Percentiles rank a stretch among this genome's conserved stretches.
Evolutionary conservation across 106 monocot genomes (phyloP).

Genomic region (Acorus gramineus): DNA sequence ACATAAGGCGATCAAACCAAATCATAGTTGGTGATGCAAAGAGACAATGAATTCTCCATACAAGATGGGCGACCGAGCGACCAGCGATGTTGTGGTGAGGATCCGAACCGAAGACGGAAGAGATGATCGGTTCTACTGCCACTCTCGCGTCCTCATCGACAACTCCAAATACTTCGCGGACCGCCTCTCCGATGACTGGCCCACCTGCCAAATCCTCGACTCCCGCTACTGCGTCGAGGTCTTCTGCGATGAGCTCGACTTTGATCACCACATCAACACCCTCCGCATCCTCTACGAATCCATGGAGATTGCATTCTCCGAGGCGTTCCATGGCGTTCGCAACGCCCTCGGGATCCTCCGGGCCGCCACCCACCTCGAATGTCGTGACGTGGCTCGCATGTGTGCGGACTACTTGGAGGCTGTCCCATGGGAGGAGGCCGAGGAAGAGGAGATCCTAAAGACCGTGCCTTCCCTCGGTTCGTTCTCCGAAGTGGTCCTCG

Average conservation of each 20-base stretch:
- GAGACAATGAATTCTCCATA: constrained; percentile 3
- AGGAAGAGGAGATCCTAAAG: constrained; percentile 79
- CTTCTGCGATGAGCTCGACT: constrained; percentile 53
- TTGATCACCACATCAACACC: constrained; percentile 50
- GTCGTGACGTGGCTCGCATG: constrained; percentile 32
- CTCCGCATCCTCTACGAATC: constrained; percentile 60
- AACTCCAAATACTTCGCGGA: constrained; percentile 83
- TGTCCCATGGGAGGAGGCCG: constrained; percentile 82
- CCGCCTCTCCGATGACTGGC: constrained; percentile 79
- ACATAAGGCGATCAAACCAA: too few species aligned
- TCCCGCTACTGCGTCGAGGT: constrained; percentile 77
- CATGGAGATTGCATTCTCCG: constrained; percentile 16
- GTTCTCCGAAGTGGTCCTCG: constrained; percentile 42
- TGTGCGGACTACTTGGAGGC: constrained; percentile 72
- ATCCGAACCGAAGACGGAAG: constrained; percentile 64
- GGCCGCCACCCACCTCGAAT: constrained; percentile 55
- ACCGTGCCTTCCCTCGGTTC: constrained; percentile 46
- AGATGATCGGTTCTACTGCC: constrained; percentile 76
- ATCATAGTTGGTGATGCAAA: neutral
- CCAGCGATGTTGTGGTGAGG: constrained; percentile 79
- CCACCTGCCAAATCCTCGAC: constrained; percentile 83
- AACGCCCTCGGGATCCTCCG: constrained; percentile 75
- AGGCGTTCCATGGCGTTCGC: constrained; percentile 44
- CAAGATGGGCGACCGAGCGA: constrained; percentile 53
- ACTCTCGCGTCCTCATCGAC: constrained; percentile 48